phyloP scores from a whole-genome alignment of 2,329 filamentous ascomycete genomes.

The Aspergillus calidoustus region DNA sequence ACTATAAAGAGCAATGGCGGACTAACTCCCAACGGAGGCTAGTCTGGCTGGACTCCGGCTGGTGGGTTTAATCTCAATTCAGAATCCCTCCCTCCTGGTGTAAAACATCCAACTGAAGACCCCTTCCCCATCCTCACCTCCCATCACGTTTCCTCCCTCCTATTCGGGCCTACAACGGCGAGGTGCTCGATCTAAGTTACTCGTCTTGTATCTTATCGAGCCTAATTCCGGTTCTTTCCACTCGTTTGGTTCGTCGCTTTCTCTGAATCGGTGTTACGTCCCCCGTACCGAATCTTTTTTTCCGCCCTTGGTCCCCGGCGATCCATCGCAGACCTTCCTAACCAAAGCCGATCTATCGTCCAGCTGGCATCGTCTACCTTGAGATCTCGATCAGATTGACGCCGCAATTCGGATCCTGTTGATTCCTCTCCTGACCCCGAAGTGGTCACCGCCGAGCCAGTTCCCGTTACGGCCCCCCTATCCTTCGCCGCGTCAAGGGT shows the following conservation, averaged over 20 bases:
- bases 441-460: neutral
- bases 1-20: conserved; percentile 17
- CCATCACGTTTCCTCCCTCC: neutral
- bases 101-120: conserved; percentile 10
- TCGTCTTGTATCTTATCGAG: conserved; percentile 11
- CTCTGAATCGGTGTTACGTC: conserved; percentile 11
- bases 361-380: neutral
- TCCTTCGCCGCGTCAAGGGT: conserved; percentile 11
- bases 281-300: conserved; percentile 12
- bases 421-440: neutral
- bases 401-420: neutral
- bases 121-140: conserved; percentile 1
- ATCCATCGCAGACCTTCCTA: conserved; percentile 10
- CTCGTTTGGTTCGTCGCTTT: conserved; percentile 19
- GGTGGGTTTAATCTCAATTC: conserved; percentile 14
- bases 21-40: conserved; percentile 11
- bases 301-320: conserved; percentile 5
- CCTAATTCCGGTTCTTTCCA: conserved; percentile 18
- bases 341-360: conserved; percentile 3
- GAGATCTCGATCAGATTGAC: neutral
- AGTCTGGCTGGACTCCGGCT: conserved; percentile 16
- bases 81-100: conserved; percentile 6
- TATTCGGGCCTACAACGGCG: conserved; percentile 1
- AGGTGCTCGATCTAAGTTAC: neutral
- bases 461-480: conserved; percentile 6